phyloP scores from a whole-genome alignment of 2,329 filamentous ascomycete species.

The Exophiala sideris region DNA sequence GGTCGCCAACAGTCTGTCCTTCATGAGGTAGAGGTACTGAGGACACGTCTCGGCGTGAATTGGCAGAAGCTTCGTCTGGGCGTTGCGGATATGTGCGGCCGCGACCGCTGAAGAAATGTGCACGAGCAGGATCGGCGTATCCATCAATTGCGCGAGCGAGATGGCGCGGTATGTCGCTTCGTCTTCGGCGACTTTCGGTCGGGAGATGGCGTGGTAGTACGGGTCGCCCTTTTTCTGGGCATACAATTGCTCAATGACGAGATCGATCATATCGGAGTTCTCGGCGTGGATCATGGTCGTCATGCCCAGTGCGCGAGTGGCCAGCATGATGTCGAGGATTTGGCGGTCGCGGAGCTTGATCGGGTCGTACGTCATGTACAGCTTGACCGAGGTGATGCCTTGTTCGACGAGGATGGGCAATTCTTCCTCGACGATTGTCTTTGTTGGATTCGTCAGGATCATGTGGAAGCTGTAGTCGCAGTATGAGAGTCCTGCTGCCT shows the following conservation, averaged over 20 bases:
- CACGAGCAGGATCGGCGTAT: constrained; percentile 53
- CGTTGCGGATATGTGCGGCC: constrained; percentile 47
- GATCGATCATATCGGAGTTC: constrained; percentile 43
- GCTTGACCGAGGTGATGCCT: constrained; percentile 44
- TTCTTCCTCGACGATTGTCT: constrained; percentile 36
- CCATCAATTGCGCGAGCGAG: constrained; percentile 46
- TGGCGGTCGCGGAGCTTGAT: constrained; percentile 40
- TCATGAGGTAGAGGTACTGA: constrained; percentile 54
- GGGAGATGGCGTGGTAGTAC: constrained; percentile 40
- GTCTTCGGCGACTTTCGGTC: constrained; percentile 40
- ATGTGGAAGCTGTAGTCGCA: constrained; percentile 55
- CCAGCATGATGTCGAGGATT: constrained; percentile 42
- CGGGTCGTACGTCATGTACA: constrained; percentile 48
- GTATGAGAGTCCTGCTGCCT: constrained; percentile 38
- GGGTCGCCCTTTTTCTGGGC: constrained; percentile 26
- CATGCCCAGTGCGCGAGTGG: constrained; percentile 38
- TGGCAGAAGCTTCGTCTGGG: constrained; percentile 50
- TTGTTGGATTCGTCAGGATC: constrained; percentile 36
- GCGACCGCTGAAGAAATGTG: constrained; percentile 38
- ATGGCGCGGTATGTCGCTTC: constrained; percentile 50
- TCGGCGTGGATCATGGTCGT: constrained; percentile 50
- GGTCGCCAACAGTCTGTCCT: constrained; percentile 35
- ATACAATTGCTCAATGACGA: constrained; percentile 23
- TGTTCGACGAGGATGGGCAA: constrained; percentile 36
- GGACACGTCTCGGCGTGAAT: constrained; percentile 58